phyloP scores from a whole-genome alignment of 2,329 filamentous ascomycete species.

The Thielaviopsis cerberus region DNA sequence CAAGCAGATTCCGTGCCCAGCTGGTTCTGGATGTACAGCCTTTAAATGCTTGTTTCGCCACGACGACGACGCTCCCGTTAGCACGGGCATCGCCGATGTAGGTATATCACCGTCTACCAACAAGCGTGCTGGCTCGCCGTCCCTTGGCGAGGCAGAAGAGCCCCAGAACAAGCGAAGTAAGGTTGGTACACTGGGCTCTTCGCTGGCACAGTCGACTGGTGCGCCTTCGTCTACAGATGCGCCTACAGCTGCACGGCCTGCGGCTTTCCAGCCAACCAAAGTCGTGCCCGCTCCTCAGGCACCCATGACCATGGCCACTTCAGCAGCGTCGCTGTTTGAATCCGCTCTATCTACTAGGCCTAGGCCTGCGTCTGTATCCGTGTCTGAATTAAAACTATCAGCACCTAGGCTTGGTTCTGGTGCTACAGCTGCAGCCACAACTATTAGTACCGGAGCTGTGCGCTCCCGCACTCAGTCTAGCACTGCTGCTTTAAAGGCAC shows the following conservation, averaged over 20 bases:
- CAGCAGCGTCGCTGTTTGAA: neutral
- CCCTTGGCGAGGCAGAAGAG: conserved; percentile 1
- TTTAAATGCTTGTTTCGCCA: conserved; percentile 34
- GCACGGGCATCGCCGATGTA: conserved; percentile 44
- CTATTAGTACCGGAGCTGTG: neutral
- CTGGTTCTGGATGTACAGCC: conserved; percentile 28
- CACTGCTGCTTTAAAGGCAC: neutral
- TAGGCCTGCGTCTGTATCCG: neutral
- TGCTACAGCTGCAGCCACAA: neutral
- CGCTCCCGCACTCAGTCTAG: neutral
- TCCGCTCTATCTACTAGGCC: neutral
- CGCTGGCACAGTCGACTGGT: conserved; percentile 14
- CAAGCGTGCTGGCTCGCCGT: neutral
- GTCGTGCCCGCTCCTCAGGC: neutral
- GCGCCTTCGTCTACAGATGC: conserved; percentile 3
- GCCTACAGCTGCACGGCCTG: conserved; percentile 3
- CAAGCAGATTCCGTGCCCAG: conserved; percentile 32
- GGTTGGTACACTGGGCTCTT: conserved; percentile 18
- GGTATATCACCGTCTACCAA: neutral
- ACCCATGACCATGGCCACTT: neutral
- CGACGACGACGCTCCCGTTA: conserved; percentile 53
- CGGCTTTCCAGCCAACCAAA: conserved; percentile 4
- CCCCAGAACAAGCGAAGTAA: conserved; percentile 13
- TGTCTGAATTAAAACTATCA: neutral
- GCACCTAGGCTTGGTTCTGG: neutral